Percentiles rank a stretch among this genome's conserved stretches.
phyloP scores from a whole-genome alignment of 441 rosid species.

The Syzygium syzygioides region DNA sequence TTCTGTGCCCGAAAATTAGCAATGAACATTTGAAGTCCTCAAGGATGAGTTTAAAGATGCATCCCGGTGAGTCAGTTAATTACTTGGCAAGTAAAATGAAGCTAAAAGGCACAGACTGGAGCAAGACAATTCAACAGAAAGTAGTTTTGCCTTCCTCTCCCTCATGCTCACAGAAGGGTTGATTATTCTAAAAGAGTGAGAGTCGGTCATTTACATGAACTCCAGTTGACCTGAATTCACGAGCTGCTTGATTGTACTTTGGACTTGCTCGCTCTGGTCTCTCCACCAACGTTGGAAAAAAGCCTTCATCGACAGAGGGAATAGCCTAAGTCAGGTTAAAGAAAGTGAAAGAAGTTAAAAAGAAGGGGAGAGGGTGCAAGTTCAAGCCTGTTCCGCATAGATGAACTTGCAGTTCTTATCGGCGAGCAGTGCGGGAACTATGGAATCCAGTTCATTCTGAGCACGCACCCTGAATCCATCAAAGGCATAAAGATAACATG shows the following conservation, averaged over 20 bases:
- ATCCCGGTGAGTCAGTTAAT: neutral
- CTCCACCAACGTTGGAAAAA: conserved; percentile 3
- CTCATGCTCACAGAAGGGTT: neutral
- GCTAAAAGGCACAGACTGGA: neutral
- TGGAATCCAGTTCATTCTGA: neutral
- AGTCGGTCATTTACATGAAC: neutral
- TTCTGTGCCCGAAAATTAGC: conserved; percentile 30
- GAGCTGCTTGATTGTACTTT: neutral
- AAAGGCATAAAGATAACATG: neutral
- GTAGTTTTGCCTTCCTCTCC: neutral
- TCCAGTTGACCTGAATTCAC: neutral
- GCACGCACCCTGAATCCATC: neutral
- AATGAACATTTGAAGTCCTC: neutral
- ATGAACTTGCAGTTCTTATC: neutral
- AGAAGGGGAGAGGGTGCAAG: neutral
- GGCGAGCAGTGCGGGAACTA: neutral
- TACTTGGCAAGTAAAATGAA: neutral
- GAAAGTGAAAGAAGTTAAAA: neutral
- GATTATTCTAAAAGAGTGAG: neutral
- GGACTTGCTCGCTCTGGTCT: neutral
- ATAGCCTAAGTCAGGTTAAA: neutral
- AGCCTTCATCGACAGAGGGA: neutral
- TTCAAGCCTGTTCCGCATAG: neutral
- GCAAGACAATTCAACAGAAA: neutral
- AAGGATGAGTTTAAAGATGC: neutral